These are phyloP conservation scores for Saksenaea vasiformis DNA, from an alignment of 371 early-diverging fungal species.

Conservation along the genomic window DNA sequence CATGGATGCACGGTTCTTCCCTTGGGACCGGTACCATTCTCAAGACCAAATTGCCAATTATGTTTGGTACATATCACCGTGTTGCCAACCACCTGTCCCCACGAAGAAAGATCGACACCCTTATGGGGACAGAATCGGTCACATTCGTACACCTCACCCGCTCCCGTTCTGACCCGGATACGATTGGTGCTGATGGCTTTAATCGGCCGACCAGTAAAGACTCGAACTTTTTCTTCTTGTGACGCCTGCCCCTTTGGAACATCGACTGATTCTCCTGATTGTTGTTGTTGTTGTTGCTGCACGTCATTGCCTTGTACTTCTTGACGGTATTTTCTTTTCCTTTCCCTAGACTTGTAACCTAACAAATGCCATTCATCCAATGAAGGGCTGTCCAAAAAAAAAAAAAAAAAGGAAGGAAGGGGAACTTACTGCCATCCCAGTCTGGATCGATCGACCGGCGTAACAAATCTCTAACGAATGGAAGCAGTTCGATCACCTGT, in stretches of 20 bases:
- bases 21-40: slow-evolving; percentile 48
- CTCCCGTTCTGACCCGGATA: slow-evolving; percentile 53
- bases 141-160: slow-evolving; percentile 63
- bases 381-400: not conserved
- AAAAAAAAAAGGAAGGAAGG: not conserved
- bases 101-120: slow-evolving; percentile 62
- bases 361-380: not conserved
- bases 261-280: not conserved
- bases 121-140: slow-evolving; percentile 74
- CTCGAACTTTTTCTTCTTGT: not conserved
- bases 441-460: slow-evolving; percentile 29
- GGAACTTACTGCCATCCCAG: slow-evolving; percentile 7
- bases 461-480: slow-evolving; percentile 54
- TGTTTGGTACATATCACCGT: slow-evolving; percentile 66
- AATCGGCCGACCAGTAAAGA: slow-evolving; percentile 40
- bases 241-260: slow-evolving; percentile 3
- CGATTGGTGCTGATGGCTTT: slow-evolving; percentile 50
- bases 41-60: slow-evolving; percentile 63
- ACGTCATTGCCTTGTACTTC: not conserved
- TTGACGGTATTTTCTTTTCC: not conserved
- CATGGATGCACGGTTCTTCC: slow-evolving; percentile 61
- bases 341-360: not conserved
- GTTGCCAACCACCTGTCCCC: slow-evolving; percentile 65
- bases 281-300: too few species aligned
- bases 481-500: slow-evolving; percentile 49